Evolutionary conservation across 345 rosid species (phyloP), one percentile per base, ranked within the genome.

Genomic region (Rubroshorea leprosula): DNA sequence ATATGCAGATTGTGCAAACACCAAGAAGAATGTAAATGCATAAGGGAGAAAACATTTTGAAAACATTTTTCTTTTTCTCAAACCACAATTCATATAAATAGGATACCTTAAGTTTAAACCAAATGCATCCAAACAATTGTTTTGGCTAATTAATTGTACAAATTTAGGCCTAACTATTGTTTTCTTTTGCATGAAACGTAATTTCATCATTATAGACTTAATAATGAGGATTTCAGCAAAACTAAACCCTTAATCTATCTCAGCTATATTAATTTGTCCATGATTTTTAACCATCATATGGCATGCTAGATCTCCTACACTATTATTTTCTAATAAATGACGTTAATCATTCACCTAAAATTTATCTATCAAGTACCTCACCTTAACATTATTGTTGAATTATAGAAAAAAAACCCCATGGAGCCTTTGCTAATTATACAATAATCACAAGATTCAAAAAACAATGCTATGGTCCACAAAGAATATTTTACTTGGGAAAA

Each of bases 201-300:
- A 54, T 50, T 49, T 26, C 25, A 55, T 61, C 25, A 25, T 51
- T 31, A 54, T 11, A 50, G 26, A 35, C 14, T 55, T 43, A 29
- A 3, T 51, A 15, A 5, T 8, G 25, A 51, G 29, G 54, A 17
- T 23, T 51, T 41, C 45, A 23, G 11, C 19, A 38, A 41, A 43
- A 24, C 8, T 53, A 17, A 22, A 43, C 31, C 21, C 38, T 21
- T 50, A 49, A 35, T 31, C 21, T 38, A 50, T 35, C 23, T 60
- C 21, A 48, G 18, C 20, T 55, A 15, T n/a, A 17, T 29, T 20
- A 29, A 48, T 21, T 59, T 13, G 19, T 23, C 20, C 23, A 29
- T 18, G 48, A 23, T 27, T 49, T 48, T 63, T 38, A 23, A 58
- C 61, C 61, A 60, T 55, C 65, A 49, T 26, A 58, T 54, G 18